phyloP scores from a whole-genome alignment of 2,329 filamentous ascomycete genomes.

The Cytospora paraplurivora region DNA sequence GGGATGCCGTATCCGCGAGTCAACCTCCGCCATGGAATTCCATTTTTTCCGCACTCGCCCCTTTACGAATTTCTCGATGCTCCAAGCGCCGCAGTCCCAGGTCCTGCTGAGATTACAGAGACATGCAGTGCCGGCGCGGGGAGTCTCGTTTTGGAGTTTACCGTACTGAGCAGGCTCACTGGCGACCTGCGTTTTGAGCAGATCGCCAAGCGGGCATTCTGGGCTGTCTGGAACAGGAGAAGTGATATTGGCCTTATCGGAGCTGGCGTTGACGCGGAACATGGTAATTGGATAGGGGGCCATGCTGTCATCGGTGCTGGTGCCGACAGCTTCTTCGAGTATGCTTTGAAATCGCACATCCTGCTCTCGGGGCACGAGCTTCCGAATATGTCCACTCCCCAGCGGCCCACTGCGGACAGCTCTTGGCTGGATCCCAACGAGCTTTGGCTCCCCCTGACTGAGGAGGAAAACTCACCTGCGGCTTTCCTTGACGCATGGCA shows the following conservation, averaged over 20 bases:
- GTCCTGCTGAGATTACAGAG: slow-evolving; percentile 77
- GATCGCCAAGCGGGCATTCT: slow-evolving; percentile 88
- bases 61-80: slow-evolving; percentile 56
- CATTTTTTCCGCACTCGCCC: slow-evolving; percentile 87
- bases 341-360: slow-evolving; percentile 92
- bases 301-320: slow-evolving; percentile 95
- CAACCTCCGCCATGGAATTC: slow-evolving; percentile 86
- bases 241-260: slow-evolving; percentile 87
- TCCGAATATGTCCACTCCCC: slow-evolving; percentile 53
- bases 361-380: slow-evolving; percentile 75
- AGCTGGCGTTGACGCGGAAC: slow-evolving; percentile 85
- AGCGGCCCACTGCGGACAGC: slow-evolving; percentile 39
- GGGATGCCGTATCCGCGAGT: slow-evolving; percentile 94
- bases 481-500: slow-evolving; percentile 84
- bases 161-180: slow-evolving; percentile 83
- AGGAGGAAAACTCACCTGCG: slow-evolving; percentile 70
- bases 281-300: slow-evolving; percentile 82
- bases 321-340: slow-evolving; percentile 98
- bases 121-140: slow-evolving; percentile 97
- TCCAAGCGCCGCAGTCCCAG: slow-evolving; percentile 39
- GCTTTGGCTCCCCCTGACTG: slow-evolving; percentile 60
- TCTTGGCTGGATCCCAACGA: slow-evolving; percentile 65
- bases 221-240: slow-evolving; percentile 90
- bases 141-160: slow-evolving; percentile 90
- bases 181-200: slow-evolving; percentile 87